phyloP scores from a whole-genome alignment of 164 flowering plant species.

The Piper betle region DNA sequence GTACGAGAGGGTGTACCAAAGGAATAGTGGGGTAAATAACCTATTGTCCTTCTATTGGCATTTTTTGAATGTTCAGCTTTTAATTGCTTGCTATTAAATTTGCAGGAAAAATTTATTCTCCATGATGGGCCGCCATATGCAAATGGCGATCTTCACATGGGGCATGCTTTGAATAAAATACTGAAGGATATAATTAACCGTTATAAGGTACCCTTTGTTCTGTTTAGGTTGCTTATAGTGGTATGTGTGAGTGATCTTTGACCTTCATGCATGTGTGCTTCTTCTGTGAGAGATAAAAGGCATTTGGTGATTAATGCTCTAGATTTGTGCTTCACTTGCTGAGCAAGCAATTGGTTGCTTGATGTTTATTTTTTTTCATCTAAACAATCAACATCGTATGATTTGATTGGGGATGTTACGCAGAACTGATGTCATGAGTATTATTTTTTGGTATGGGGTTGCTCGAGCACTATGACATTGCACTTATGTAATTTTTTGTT shows the following conservation, averaged over 20 bases:
- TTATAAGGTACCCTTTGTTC: conserved; percentile 50
- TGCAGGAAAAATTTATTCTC: conserved; percentile 68
- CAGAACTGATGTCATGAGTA: too few relatives aligned
- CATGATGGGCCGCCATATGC: conserved; percentile 99
- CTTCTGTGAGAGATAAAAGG: too few relatives aligned
- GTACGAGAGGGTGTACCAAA: conserved; percentile 52
- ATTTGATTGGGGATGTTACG: too few relatives aligned
- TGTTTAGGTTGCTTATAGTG: background rate
- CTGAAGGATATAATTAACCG: conserved; percentile 94
- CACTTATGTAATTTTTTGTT: too few relatives aligned
- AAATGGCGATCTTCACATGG: conserved; percentile 93
- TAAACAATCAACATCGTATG: too few relatives aligned
- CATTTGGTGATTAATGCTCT: too few relatives aligned
- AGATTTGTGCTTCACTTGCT: too few relatives aligned
- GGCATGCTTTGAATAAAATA: conserved; percentile 96
- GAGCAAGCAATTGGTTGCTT: too few relatives aligned
- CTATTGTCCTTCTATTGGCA: background rate
- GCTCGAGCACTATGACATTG: too few relatives aligned
- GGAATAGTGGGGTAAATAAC: conserved; percentile 67
- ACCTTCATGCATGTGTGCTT: background rate
- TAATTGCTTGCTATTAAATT: conserved; percentile 2
- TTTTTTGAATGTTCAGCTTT: too few relatives aligned
- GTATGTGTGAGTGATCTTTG: background rate
- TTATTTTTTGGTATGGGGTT: too few relatives aligned
- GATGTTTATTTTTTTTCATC: too few relatives aligned